Evolutionary conservation across 371 early-diverging fungal species (phyloP), one percentile per base, ranked within the genome.

Genomic region (Mucor sp.): DNA sequence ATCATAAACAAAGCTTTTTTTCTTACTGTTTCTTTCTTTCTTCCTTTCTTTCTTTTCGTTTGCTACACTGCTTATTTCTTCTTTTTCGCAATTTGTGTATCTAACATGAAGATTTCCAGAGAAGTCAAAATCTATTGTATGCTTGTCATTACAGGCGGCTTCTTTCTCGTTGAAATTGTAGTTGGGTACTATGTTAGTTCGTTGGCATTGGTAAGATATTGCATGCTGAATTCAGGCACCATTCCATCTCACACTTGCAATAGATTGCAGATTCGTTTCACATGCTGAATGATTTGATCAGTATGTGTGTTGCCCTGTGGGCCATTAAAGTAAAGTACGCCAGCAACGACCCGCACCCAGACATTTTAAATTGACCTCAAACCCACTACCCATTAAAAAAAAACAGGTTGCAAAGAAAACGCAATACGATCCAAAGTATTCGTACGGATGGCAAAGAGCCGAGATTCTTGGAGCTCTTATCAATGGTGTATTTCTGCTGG

Each of bases 251-350:
- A 39, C 25, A 3, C 21, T 17, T 14, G 30, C 23, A 37, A 17
- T 55, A 82, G 66, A 81, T 97, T n/a, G 96, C 96, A 1, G 97
- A 97, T 79, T 89, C 94, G 1, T 97, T 95, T 84, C 97, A 97
- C 76, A 95, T 95, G 95, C 78, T 95, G 50, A 91, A 88, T 64
- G 97, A 97, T 78, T 84, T 96, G 33, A 71, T 94, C 8, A 85
- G 91, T 43, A 86, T 95, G 69, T 74, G 86, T 35, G 89, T 97
- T 44, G 96, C 94, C n/a, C 80, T 93, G 35, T 93, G 91, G 81
- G 96, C 97, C 28, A 91, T 95, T 47, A 79, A 83, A 71, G 91
- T 91, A 83, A 64, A 56, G 23, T 17, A 50, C 63, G 21, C 32
- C 14, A 48, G 39, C 28, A 19, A 35, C 23, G 4, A 4, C 23